Evolutionary conservation across 257 asterid species (phyloP).

Genomic region (Vinca minor): DNA sequence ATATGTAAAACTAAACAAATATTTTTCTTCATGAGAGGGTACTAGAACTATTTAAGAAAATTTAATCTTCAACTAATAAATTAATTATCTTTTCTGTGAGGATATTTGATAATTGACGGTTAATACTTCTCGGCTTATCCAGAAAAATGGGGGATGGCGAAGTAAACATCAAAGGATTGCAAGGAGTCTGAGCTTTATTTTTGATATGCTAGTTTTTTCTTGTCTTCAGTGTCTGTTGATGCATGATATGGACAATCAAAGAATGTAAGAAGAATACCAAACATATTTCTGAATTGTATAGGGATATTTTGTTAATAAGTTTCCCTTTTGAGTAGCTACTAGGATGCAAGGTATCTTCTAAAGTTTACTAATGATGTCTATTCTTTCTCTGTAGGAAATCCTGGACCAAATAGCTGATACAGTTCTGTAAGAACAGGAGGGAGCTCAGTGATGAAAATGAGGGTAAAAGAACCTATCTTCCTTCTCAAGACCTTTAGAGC

Average conservation of each 20-base stretch:
- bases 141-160: too few species aligned
- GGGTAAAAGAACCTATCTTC: background rate
- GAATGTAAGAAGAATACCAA: background rate
- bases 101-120: background rate
- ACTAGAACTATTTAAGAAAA: background rate
- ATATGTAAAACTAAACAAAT: too few species aligned
- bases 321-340: background rate
- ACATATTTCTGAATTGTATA: background rate
- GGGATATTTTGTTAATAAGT: too few species aligned
- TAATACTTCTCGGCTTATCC: background rate
- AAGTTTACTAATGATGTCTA: background rate
- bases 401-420: conserved; percentile 3
- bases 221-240: background rate
- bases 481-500: background rate
- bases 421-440: too few species aligned
- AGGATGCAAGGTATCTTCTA: background rate
- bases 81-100: background rate
- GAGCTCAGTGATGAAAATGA: background rate
- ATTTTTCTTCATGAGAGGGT: conserved; percentile 2
- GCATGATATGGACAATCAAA: background rate
- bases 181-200: background rate
- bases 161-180: too few species aligned
- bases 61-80: background rate
- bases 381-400: background rate
- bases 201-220: background rate